These are phyloP conservation scores for Curvularia sp. DNA, from an alignment of 2,329 filamentous ascomycete species.

Conservation along the genomic window DNA sequence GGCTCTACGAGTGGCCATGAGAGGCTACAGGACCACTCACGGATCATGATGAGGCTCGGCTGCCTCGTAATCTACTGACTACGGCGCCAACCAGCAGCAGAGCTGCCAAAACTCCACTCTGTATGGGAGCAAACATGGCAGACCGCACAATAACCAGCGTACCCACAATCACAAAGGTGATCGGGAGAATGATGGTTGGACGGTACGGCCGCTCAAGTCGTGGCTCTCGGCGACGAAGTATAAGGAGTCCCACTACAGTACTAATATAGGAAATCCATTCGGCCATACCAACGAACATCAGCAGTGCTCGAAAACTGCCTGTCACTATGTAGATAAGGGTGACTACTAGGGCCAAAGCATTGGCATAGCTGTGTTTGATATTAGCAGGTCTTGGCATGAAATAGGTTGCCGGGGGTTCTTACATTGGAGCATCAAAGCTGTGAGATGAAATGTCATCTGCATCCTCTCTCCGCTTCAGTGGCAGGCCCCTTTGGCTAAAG, in stretches of 20 bases:
- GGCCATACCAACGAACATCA: slow-evolving; percentile 59
- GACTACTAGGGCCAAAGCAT: slow-evolving; percentile 35
- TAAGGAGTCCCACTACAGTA: slow-evolving; percentile 65
- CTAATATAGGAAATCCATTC: slow-evolving; percentile 69
- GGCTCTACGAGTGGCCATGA: not conserved
- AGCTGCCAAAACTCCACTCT: slow-evolving; percentile 60
- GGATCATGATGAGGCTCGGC: slow-evolving; percentile 13
- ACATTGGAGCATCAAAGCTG: slow-evolving; percentile 46
- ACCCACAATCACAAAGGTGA: slow-evolving; percentile 64
- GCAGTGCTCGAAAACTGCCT: slow-evolving; percentile 66
- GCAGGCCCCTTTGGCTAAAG: slow-evolving; percentile 42
- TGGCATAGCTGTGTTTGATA: slow-evolving; percentile 35
- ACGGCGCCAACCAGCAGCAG: slow-evolving; percentile 61
- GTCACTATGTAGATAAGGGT: slow-evolving; percentile 66
- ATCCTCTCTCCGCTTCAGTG: slow-evolving; percentile 14
- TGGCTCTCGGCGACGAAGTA: slow-evolving; percentile 65
- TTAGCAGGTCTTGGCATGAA: slow-evolving; percentile 20
- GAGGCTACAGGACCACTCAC: not conserved
- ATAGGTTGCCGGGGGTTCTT: slow-evolving; percentile 8
- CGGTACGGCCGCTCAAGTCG: slow-evolving; percentile 64
- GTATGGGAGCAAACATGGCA: slow-evolving; percentile 64
- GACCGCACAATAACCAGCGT: slow-evolving; percentile 67
- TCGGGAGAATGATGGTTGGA: slow-evolving; percentile 59
- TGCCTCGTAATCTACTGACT: slow-evolving; percentile 41
- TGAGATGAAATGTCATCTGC: slow-evolving; percentile 10